A percentile compares a stretch with the other conserved stretches of the same genome.
Evolutionary conservation across 1,284 basidiomycete genomes (phyloP).

Genomic region (Microbotryum saponariae): DNA sequence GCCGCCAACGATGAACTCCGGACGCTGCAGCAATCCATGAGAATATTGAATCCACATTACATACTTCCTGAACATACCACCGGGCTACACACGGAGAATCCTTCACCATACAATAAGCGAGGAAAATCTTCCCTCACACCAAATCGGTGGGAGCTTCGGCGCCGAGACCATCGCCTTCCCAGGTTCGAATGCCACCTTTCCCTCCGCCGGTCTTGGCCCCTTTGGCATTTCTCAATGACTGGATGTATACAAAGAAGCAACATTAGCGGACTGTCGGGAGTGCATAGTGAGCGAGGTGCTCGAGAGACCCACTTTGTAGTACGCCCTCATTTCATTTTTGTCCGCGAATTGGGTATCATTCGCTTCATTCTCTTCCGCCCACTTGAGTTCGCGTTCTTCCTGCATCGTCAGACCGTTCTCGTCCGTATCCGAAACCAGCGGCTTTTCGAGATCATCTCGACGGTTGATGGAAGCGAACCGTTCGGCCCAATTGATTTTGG

Average conservation of each 20-base stretch:
- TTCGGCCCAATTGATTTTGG: conserved; percentile 25
- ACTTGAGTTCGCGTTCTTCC: conserved; percentile 29
- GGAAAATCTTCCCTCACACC: too few relatives aligned
- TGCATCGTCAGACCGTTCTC: conserved; percentile 30
- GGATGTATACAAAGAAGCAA: background rate
- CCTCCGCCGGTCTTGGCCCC: conserved; percentile 15
- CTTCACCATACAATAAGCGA: too few relatives aligned
- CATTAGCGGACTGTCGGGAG: background rate
- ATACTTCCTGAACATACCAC: too few relatives aligned
- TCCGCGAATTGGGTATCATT: conserved; percentile 12
- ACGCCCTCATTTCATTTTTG: conserved; percentile 27
- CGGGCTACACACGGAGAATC: too few relatives aligned
- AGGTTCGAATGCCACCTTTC: conserved; percentile 21
- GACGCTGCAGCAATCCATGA: too few relatives aligned
- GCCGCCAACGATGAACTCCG: too few relatives aligned
- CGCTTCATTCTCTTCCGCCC: conserved; percentile 22
- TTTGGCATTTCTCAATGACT: conserved; percentile 29
- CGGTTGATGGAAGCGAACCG: conserved; percentile 25
- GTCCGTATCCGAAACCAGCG: conserved; percentile 9
- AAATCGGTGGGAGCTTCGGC: background rate
- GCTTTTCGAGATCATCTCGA: conserved; percentile 17
- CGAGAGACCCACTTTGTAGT: conserved; percentile 22
- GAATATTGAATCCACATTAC: too few relatives aligned
- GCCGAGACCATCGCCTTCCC: conserved; percentile 26
- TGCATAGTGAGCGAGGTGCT: background rate